phyloP scores from a whole-genome alignment of 805 yeast species.

The Ogataea nonfermentans region DNA sequence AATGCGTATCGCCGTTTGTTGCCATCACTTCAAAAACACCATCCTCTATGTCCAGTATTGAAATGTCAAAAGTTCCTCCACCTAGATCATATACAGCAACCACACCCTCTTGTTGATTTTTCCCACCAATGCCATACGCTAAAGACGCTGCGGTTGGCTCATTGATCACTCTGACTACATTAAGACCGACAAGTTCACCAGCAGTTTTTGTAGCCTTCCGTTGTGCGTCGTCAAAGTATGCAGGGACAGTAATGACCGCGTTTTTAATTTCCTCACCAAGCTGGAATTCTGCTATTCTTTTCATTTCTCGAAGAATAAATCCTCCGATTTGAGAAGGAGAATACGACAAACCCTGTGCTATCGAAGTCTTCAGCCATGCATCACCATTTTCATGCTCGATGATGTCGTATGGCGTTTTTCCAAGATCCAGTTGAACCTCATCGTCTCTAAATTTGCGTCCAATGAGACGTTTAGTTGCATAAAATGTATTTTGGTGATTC shows the following conservation, averaged over 20 bases:
- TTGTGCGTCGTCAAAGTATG: slow-evolving; percentile 85
- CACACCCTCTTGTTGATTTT: slow-evolving; percentile 53
- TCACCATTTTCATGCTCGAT: slow-evolving; percentile 90
- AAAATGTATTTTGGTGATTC: slow-evolving; percentile 89
- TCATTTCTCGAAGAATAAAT: slow-evolving; percentile 88
- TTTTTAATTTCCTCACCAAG: slow-evolving; percentile 76
- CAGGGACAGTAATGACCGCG: slow-evolving; percentile 90
- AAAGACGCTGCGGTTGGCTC: slow-evolving; percentile 91
- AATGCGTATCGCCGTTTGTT: slow-evolving; percentile 91
- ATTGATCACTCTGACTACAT: slow-evolving; percentile 80
- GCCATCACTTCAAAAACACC: slow-evolving; percentile 97
- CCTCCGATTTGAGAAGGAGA: slow-evolving; percentile 97
- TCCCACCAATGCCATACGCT: slow-evolving; percentile 79
- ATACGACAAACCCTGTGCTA: slow-evolving; percentile 68
- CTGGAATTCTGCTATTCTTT: slow-evolving; percentile 86
- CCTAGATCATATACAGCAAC: slow-evolving; percentile 97
- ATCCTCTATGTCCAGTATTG: slow-evolving; percentile 91
- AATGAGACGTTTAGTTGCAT: slow-evolving; percentile 92
- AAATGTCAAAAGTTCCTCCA: slow-evolving; percentile 97
- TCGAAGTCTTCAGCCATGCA: slow-evolving; percentile 85
- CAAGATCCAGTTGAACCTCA: slow-evolving; percentile 88
- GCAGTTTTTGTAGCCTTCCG: slow-evolving; percentile 93
- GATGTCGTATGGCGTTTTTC: slow-evolving; percentile 86
- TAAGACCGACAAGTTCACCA: slow-evolving; percentile 90
- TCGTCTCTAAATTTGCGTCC: slow-evolving; percentile 88